Evolutionary conservation across 768 basidiomycete species (phyloP).

Genomic region (Boletus vermiculosoides): DNA sequence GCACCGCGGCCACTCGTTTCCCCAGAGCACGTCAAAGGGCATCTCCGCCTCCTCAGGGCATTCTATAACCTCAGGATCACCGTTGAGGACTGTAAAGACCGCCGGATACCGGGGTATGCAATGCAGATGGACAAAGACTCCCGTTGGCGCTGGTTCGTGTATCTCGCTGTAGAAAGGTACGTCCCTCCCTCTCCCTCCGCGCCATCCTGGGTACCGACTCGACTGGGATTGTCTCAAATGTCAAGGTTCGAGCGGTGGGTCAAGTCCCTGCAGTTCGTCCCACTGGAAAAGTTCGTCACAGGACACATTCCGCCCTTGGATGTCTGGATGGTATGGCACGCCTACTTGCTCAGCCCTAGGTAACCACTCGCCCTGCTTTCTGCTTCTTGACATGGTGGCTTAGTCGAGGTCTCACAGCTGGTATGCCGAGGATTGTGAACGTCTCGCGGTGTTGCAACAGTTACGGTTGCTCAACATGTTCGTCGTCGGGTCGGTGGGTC

Average conservation of each 20-base stretch:
- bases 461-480: constrained; percentile 27
- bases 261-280: constrained; percentile 20
- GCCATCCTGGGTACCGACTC: neutral
- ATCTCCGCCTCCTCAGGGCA: constrained; percentile 35
- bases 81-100: constrained; percentile 31
- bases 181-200: neutral
- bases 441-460: constrained; percentile 25
- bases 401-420: constrained; percentile 19
- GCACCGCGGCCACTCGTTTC: constrained; percentile 30
- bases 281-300: constrained; percentile 27
- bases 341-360: constrained; percentile 40
- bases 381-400: neutral
- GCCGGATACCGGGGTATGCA: constrained; percentile 27
- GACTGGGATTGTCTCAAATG: neutral
- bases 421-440: constrained; percentile 36
- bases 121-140: constrained; percentile 24
- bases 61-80: constrained; percentile 30
- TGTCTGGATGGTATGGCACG: constrained; percentile 45
- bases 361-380: constrained; percentile 4
- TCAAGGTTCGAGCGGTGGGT: constrained; percentile 39
- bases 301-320: constrained; percentile 37
- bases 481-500: constrained; percentile 31
- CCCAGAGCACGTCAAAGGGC: constrained; percentile 32
- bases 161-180: constrained; percentile 39
- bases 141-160: constrained; percentile 42